Base-by-base conservation (phyloP, 108 stramenopile species). In the Nannochloropsis salina region DNA sequence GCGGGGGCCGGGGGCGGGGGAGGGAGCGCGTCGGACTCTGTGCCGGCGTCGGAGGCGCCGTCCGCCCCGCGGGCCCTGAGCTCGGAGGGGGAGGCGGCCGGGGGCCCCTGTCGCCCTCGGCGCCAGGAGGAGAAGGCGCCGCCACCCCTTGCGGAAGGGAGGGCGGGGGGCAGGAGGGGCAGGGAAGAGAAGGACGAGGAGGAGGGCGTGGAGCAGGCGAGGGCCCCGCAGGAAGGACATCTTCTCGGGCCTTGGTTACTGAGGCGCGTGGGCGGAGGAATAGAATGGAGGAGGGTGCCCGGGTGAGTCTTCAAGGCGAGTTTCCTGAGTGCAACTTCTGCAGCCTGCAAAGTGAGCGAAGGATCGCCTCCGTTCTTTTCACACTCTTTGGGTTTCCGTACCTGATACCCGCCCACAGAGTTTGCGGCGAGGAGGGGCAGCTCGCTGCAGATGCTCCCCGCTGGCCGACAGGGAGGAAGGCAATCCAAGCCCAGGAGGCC, bases 401-500 rank as follows among this genome's bases (percentile, higher is more conserved):
- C 61, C 61, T 74, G 61, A 74, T 2, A 74, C n/a, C 61, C 61
- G 20, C 61, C 61, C 61, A 74, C 31, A 74, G 61, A 74, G 6
- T 74, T 31, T 31, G 31, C 31, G 31, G 31, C 31, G 31, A 31
- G 61, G 20, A n/a, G 4, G 61, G 61, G 61, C 61, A n/a, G 61
- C 20, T 74, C 20, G 61, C 61, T n/a, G 61, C 61, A 15, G 61
- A 74, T 3, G 61, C 61, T n/a, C 61, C 61, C 20, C 61, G 61
- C n/a, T 74, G 61, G 2, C 61, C 61, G 0, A 15, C 61, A 6
- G 61, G 61, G 61, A 74, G n/a, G 61, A 74, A 74, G n/a, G 61
- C 61, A 74, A 74, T 74, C 61, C 61, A 74, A n/a, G 61, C 61
- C 61, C 61, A 74, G 61, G 61, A 74, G 61, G 61, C 61, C n/a